Base-by-base conservation (phyloP, 768 basidiomycete species). In the Lactarius akahatsu region DNA sequence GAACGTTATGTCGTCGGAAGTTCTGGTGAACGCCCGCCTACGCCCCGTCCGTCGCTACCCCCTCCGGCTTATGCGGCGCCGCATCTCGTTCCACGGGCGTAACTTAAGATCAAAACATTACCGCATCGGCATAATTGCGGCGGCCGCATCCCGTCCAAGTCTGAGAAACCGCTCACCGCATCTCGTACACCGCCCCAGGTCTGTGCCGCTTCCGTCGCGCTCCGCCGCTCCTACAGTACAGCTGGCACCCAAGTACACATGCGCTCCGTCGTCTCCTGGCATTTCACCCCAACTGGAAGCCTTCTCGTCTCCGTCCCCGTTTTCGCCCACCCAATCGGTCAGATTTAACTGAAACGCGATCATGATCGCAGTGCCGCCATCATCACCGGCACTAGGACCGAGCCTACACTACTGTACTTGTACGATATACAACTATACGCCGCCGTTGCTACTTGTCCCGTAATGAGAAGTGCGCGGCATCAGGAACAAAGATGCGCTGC, bases 61-160 rank as follows among this genome's bases (percentile, higher is more conserved):
- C 47, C 28, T 5, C 50, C 50, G 50, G 26, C 1, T 26, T 15
- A 56, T 34, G 55, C 18, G 28, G 59, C 45, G 47, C 32, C 45
- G 45, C 20, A 13, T 15, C 10, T 60, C 32, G 20, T 60, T 40
- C 13, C 40, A 36, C 36, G 41, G 64, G 59, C 59, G 59, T 26
- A 28, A 28, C 28, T 28, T 28, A 59, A 52, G 11, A 56, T 65
- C 54, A 54, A 65, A 16, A 56, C 41, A 28, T 59, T 64, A 59
- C 47, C 50, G 30, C n/a, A 23, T n/a, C 16, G 3, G 26, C 10
- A 32, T 56, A n/a, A 18, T 56, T 32, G 30, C 55, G 55, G 55
- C 55, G 30, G 55, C 32, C 55, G 26, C 50, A 26, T 52, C 50
- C 26, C 2, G n/a, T 23, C 13, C 23, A 52, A 26, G 50, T 52